These are phyloP conservation scores for Extremus antarcticus DNA, from an alignment of 495 filamentous ascomycete genomes.

Conservation along the genomic window DNA sequence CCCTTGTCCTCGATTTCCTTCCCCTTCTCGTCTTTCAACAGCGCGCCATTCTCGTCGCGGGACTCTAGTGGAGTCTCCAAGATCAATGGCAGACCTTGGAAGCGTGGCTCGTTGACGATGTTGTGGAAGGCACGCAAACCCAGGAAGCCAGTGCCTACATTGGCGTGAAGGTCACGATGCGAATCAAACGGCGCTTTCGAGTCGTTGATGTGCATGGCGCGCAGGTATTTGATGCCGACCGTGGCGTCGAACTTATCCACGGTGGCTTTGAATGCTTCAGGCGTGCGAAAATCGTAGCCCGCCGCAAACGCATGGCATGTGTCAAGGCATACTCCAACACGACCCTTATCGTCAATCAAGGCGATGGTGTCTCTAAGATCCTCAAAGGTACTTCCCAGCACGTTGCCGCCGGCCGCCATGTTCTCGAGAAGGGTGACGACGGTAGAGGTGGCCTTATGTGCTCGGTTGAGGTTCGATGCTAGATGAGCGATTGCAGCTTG, in stretches of 20 bases:
- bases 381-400: slow-evolving; percentile 74
- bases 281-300: slow-evolving; percentile 78
- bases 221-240: slow-evolving; percentile 68
- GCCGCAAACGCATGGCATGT: slow-evolving; percentile 93
- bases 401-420: slow-evolving; percentile 76
- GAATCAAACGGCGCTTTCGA: slow-evolving; percentile 75
- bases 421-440: slow-evolving; percentile 85
- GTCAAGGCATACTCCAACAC: slow-evolving; percentile 93
- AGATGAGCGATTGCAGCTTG: slow-evolving; percentile 64
- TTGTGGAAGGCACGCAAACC: slow-evolving; percentile 84
- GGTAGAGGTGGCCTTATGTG: slow-evolving; percentile 59
- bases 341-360: slow-evolving; percentile 63
- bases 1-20: slow-evolving; percentile 61
- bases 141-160: slow-evolving; percentile 87
- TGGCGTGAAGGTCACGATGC: slow-evolving; percentile 77
- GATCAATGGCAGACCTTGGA: slow-evolving; percentile 78
- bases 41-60: slow-evolving; percentile 41
- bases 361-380: slow-evolving; percentile 77
- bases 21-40: slow-evolving; percentile 53
- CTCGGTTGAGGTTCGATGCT: slow-evolving; percentile 65
- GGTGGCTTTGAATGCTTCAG: slow-evolving; percentile 59
- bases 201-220: slow-evolving; percentile 86
- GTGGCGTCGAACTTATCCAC: slow-evolving; percentile 66
- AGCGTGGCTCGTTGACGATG: slow-evolving; percentile 69
- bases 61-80: slow-evolving; percentile 87